Evolutionary conservation across 768 basidiomycete genomes (phyloP), one percentile per base, ranked within the genome.

Genomic region (Mycena chlorophos): DNA sequence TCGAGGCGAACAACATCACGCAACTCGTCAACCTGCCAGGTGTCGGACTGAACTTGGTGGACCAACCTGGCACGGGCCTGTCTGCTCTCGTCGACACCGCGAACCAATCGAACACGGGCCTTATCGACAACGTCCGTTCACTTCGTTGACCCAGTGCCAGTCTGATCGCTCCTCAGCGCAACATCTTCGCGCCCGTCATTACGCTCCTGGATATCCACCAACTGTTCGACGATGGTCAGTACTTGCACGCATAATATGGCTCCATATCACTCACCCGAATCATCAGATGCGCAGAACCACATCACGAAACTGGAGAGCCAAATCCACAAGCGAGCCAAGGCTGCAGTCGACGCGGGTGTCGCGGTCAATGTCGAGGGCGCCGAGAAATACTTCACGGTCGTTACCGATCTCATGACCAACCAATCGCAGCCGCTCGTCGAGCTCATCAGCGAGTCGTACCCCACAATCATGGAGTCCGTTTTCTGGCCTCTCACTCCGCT

Each of bases 21-120:
- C 56, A 63, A 42, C 63, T 68, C 46, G 61, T 75, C 20, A 71
- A 78, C 51, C 66, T 78, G 3, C 74, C 75, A 1, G 71, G 67
- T 22, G 78, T 80, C 43, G 78, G 78, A 6, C 64, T 69, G 54
- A 75, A 78, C 60, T 63, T 79, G 16, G 69, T 75, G 54, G 75
- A 77, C 42, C 58, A 60, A 49, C 58, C 58, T 3, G 58, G 58
- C 4, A 60, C 58, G 6, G 51, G 50, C 20, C 54, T 60, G 23
- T 55, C 58, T 2, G 58, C 58, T 2, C 50, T 52, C 25, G 54
- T 60, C 5, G 37, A 55, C 30, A 26, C 58, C 2, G 43, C 39
- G 20, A 56, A 55, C 34, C 50, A 20, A 13, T 42, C 58, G 3
- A 52, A 52, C 54, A 19, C 22, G 3, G 19, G 45, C 5, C 14